Evolutionary conservation across 164 flowering plant genomes (phyloP).

Genomic region (Euptelea pleiosperma): DNA sequence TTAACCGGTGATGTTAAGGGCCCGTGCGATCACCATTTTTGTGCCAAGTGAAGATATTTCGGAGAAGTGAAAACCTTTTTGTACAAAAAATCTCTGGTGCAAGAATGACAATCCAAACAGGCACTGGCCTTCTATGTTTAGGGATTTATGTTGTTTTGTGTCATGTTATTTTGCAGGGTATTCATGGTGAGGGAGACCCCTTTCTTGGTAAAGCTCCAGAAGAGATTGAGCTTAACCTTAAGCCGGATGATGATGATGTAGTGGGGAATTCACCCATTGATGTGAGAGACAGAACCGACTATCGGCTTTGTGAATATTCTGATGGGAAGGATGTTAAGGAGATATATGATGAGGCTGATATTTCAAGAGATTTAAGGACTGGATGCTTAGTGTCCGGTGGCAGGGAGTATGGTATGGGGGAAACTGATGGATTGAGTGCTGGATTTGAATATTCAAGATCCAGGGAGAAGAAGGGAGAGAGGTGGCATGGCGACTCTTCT

Average conservation of each 20-base stretch:
- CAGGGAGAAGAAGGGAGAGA: slow-evolving; percentile 9
- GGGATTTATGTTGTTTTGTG: neutral
- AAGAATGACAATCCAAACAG: too few relatives aligned
- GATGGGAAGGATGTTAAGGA: neutral
- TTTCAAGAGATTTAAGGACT: slow-evolving; percentile 7
- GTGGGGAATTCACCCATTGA: neutral
- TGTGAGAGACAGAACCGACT: slow-evolving; percentile 4
- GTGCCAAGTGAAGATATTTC: too few relatives aligned
- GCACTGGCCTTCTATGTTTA: neutral
- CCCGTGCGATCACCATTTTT: too few relatives aligned
- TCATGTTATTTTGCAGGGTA: slow-evolving; percentile 23
- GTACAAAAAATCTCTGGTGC: too few relatives aligned
- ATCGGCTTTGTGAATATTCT: slow-evolving; percentile 1
- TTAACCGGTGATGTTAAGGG: neutral
- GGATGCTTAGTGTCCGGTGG: neutral
- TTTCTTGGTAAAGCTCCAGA: slow-evolving; percentile 6
- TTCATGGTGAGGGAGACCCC: slow-evolving; percentile 10
- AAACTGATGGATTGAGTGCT: slow-evolving; percentile 1
- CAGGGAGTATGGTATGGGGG: neutral
- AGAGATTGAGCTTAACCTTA: slow-evolving; percentile 3
- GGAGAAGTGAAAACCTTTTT: too few relatives aligned
- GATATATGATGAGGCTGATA: slow-evolving; percentile 10
- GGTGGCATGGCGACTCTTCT: slow-evolving; percentile 5
- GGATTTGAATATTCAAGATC: slow-evolving; percentile 4
- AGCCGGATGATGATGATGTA: slow-evolving; percentile 14